Conservation (phyloP, 129 eudicot species). For the Apium graveolens region DNA sequence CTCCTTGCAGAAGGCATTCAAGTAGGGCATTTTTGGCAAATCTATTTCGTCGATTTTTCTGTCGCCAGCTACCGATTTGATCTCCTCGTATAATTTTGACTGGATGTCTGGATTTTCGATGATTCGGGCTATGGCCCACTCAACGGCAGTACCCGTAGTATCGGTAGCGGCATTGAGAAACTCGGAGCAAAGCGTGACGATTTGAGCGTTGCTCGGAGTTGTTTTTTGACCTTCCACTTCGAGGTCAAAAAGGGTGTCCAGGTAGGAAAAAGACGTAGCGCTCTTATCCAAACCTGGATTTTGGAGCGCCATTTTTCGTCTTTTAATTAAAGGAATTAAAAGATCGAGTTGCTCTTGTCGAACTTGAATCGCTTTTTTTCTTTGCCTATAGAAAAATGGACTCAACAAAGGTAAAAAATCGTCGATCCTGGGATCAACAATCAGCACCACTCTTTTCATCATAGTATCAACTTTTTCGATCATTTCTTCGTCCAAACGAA, state of each 20-base stretch:
- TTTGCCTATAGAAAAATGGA: constrained; percentile 53
- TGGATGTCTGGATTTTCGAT: constrained; percentile 66
- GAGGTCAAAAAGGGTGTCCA: constrained; percentile 71
- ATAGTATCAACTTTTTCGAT: constrained; percentile 53
- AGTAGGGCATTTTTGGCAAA: constrained; percentile 49
- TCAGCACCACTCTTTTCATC: constrained; percentile 67
- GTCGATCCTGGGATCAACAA: constrained; percentile 64
- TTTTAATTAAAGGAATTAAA: constrained; percentile 53
- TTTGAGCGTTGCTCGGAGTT: constrained; percentile 39
- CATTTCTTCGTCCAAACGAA: constrained; percentile 53
- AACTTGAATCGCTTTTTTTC: constrained; percentile 41
- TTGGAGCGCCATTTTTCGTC: constrained; percentile 24
- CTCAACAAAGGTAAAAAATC: constrained; percentile 63
- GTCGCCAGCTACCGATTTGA: constrained; percentile 29
- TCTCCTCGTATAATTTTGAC: constrained; percentile 42
- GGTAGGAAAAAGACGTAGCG: constrained; percentile 60
- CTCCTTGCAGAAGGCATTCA: constrained; percentile 73
- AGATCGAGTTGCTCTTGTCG: constrained; percentile 49
- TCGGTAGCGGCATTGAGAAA: constrained; percentile 88
- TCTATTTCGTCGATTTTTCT: constrained; percentile 55
- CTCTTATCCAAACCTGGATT: constrained; percentile 34
- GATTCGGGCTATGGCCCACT: constrained; percentile 76
- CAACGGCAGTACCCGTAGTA: constrained; percentile 80
- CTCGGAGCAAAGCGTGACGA: constrained; percentile 86
- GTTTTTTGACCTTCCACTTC: constrained; percentile 56